These are phyloP conservation scores for Salix viminalis DNA, from an alignment of 345 rosid species.

Conservation along the genomic window DNA sequence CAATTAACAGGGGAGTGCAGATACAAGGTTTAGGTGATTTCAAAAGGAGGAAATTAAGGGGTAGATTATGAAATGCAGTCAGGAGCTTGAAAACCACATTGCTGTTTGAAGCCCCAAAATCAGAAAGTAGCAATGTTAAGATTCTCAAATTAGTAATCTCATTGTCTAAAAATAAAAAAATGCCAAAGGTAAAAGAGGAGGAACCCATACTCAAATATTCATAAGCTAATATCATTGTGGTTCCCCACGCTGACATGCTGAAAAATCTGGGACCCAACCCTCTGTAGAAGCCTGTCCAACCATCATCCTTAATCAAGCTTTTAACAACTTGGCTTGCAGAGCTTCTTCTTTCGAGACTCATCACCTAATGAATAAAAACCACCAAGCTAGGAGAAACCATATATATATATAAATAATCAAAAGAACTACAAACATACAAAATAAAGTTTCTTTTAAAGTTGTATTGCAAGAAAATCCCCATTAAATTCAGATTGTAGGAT, in stretches of 20 bases:
- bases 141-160: neutral
- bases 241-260: slow-evolving; percentile 99
- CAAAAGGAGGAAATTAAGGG: neutral
- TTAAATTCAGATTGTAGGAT: neutral
- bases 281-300: slow-evolving; percentile 90
- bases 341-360: slow-evolving; percentile 76
- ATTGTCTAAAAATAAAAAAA: neutral
- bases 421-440: neutral
- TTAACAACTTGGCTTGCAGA: slow-evolving; percentile 66
- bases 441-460: neutral
- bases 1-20: neutral
- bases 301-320: slow-evolving; percentile 71
- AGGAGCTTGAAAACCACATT: neutral
- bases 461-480: neutral
- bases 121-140: neutral
- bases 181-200: slow-evolving; percentile 6
- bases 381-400: neutral
- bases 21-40: neutral
- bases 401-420: neutral
- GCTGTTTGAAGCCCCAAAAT: neutral
- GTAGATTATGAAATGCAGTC: neutral
- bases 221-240: slow-evolving; percentile 90
- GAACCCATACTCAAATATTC: slow-evolving; percentile 85
- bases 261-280: slow-evolving; percentile 94
- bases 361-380: slow-evolving; percentile 46